Conservation (phyloP, 1,139 yeast genomes). For the Nakaseomyces nivariensis region DNA sequence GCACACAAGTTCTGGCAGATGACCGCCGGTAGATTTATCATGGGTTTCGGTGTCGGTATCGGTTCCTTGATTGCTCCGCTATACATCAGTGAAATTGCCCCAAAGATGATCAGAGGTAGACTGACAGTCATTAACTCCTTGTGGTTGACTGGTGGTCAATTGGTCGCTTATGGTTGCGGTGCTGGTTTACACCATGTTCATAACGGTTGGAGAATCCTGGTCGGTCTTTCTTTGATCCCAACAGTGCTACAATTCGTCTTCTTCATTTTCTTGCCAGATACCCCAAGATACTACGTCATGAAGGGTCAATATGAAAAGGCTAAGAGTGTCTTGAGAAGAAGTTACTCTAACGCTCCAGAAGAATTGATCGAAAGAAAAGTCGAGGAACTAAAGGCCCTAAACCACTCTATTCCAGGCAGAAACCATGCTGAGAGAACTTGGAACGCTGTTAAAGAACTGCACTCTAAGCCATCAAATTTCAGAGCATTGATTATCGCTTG, state of each 20-base stretch:
- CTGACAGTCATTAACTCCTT: slow-evolving; percentile 45
- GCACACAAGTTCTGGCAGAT: slow-evolving; percentile 79
- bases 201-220: slow-evolving; percentile 90
- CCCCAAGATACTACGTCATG: slow-evolving; percentile 82
- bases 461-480: slow-evolving; percentile 67
- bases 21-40: slow-evolving; percentile 81
- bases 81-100: slow-evolving; percentile 86
- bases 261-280: slow-evolving; percentile 84
- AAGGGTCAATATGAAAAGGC: slow-evolving; percentile 59
- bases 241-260: slow-evolving; percentile 67
- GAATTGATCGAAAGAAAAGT: slow-evolving; percentile 49
- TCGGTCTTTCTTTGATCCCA: slow-evolving; percentile 83
- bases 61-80: slow-evolving; percentile 88
- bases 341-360: slow-evolving; percentile 48
- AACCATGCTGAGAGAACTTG: slow-evolving; percentile 44
- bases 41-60: slow-evolving; percentile 94
- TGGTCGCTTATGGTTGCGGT: slow-evolving; percentile 85
- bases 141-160: slow-evolving; percentile 73
- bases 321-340: slow-evolving; percentile 47
- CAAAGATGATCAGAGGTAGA: slow-evolving; percentile 84
- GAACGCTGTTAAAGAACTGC: slow-evolving; percentile 60
- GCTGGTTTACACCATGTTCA: slow-evolving; percentile 68
- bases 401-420: slow-evolving; percentile 55
- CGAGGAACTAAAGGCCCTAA: slow-evolving; percentile 46
- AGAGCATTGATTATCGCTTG: slow-evolving; percentile 84